These are phyloP conservation scores for Ensete glaucum DNA, from an alignment of 176 grass and related monocot genomes.

Conservation along the genomic window DNA sequence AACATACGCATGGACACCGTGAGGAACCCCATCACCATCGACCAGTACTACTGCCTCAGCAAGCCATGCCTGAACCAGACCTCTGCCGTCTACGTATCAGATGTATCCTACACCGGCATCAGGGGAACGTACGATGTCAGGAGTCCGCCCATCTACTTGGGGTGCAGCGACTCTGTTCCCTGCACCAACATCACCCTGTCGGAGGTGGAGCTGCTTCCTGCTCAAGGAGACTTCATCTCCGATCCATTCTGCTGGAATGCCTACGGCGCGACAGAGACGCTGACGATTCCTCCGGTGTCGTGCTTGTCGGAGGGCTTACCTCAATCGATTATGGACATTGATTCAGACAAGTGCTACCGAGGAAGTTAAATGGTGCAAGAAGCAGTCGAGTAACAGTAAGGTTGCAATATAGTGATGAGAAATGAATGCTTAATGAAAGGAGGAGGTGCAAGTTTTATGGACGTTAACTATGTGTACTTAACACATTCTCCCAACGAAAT, in stretches of 20 bases:
- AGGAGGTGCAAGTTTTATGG: too few species aligned
- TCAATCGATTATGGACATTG: slow-evolving; percentile 3
- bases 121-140: slow-evolving; percentile 75
- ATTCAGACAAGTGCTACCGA: slow-evolving; percentile 41
- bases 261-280: slow-evolving; percentile 42
- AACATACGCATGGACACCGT: slow-evolving; percentile 85
- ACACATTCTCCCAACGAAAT: too few species aligned
- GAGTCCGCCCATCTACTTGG: slow-evolving; percentile 71
- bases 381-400: background rate
- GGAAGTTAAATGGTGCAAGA: background rate
- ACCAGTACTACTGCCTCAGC: slow-evolving; percentile 93
- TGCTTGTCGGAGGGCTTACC: slow-evolving; percentile 61
- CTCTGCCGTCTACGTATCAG: slow-evolving; percentile 54
- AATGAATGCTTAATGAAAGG: too few species aligned
- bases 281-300: slow-evolving; percentile 54
- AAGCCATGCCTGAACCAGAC: slow-evolving; percentile 64
- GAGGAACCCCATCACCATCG: slow-evolving; percentile 94
- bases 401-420: too few species aligned
- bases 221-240: slow-evolving; percentile 29
- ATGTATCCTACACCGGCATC: slow-evolving; percentile 58
- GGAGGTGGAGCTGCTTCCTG: slow-evolving; percentile 65
- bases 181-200: slow-evolving; percentile 86
- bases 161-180: slow-evolving; percentile 82
- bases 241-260: slow-evolving; percentile 86
- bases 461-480: too few species aligned